These are phyloP conservation scores for Pontederia crassipes DNA, from an alignment of 176 grass and related monocot species.

Conservation along the genomic window DNA sequence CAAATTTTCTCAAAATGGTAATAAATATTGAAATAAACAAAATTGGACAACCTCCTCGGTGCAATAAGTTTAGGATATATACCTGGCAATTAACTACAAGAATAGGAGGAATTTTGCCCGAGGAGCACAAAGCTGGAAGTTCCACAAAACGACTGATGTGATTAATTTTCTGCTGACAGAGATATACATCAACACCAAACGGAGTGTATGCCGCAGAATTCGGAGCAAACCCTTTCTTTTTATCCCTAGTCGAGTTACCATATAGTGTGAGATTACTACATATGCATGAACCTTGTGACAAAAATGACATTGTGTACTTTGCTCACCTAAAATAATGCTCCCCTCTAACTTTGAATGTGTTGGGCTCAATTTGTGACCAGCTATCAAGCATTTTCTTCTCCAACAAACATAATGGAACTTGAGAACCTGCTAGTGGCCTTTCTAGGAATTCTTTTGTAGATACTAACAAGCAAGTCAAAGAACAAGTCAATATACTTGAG, in stretches of 20 bases:
- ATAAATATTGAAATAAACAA: too few species aligned
- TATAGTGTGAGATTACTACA: slow-evolving; percentile 12
- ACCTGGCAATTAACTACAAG: slow-evolving; percentile 98
- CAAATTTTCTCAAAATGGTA: too few species aligned
- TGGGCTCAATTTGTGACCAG: slow-evolving; percentile 77
- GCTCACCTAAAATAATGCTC: slow-evolving; percentile 81
- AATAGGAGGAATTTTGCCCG: slow-evolving; percentile 59
- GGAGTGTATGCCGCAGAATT: slow-evolving; percentile 86
- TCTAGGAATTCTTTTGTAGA: slow-evolving; percentile 61
- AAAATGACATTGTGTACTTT: not conserved
- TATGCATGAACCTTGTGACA: not conserved
- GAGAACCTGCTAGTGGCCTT: slow-evolving; percentile 78
- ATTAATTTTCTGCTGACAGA: slow-evolving; percentile 73
- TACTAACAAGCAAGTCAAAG: slow-evolving; percentile 35
- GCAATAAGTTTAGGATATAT: not conserved
- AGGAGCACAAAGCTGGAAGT: slow-evolving; percentile 51
- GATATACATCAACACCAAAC: slow-evolving; percentile 82
- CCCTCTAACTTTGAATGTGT: slow-evolving; percentile 74
- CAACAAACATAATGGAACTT: slow-evolving; percentile 66
- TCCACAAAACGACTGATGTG: slow-evolving; percentile 92
- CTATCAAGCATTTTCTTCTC: slow-evolving; percentile 78
- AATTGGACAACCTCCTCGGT: not conserved
- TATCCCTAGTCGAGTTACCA: slow-evolving; percentile 50
- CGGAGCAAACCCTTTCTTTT: slow-evolving; percentile 87
- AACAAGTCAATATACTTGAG: not conserved